phyloP scores from a whole-genome alignment of 2,329 filamentous ascomycete species.

The Penicillium olsonii region DNA sequence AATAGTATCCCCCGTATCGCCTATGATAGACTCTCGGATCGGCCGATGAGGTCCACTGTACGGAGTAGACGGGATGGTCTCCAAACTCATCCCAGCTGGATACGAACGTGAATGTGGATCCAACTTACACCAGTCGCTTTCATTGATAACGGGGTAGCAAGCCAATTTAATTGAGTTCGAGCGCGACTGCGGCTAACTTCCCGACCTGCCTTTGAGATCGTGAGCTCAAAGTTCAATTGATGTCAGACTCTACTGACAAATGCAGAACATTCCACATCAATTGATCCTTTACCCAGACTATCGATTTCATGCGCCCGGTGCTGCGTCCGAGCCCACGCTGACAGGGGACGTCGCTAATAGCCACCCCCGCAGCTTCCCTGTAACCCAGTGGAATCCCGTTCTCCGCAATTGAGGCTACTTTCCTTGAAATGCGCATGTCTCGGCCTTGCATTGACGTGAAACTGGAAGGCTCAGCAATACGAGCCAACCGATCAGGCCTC shows the following conservation, averaged over 20 bases:
- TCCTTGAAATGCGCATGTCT: neutral
- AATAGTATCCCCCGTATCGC: slow-evolving; percentile 1
- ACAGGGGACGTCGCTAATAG: slow-evolving; percentile 8
- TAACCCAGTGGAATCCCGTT: slow-evolving; percentile 12
- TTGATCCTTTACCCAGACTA: slow-evolving; percentile 1
- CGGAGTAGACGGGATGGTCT: neutral
- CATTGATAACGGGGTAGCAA: neutral
- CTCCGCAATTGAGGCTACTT: neutral
- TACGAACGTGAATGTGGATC: slow-evolving; percentile 1
- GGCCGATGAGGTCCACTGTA: neutral
- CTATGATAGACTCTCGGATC: neutral
- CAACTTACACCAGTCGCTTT: neutral
- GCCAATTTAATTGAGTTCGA: slow-evolving; percentile 18
- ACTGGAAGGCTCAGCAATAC: neutral
- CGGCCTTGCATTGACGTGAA: neutral
- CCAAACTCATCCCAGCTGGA: slow-evolving; percentile 4
- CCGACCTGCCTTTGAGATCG: neutral
- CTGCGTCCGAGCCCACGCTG: slow-evolving; percentile 22
- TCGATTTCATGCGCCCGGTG: slow-evolving; percentile 3
- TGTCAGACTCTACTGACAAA: neutral
- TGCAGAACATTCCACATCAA: neutral
- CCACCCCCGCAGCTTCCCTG: slow-evolving; percentile 17
- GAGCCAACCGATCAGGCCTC: neutral
- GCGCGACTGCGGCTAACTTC: neutral
- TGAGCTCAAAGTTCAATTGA: neutral